Evolutionary conservation across 306 rosid genomes (phyloP).

Genomic region (Senna tora): DNA sequence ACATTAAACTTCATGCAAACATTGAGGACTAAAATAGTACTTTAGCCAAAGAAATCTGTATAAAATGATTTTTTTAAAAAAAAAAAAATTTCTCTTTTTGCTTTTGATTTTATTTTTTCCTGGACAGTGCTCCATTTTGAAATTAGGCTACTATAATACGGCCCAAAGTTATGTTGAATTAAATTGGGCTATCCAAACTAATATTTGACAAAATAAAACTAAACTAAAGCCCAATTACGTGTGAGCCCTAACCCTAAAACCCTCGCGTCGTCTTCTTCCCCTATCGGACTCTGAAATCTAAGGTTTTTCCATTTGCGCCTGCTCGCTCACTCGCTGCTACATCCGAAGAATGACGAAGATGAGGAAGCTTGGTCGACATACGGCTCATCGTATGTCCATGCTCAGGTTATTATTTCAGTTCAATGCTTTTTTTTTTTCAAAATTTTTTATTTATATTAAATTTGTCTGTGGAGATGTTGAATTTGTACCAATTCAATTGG

Average conservation of each 20-base stretch:
- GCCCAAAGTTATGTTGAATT: too few relatives aligned
- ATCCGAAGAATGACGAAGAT: slow-evolving; percentile 70
- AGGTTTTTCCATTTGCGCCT: slow-evolving; percentile 32
- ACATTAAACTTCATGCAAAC: too few relatives aligned
- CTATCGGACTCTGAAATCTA: background rate
- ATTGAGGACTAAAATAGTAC: too few relatives aligned
- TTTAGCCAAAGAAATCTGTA: too few relatives aligned
- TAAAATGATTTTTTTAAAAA: too few relatives aligned
- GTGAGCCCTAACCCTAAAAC: slow-evolving; percentile 7
- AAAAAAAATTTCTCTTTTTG: too few relatives aligned
- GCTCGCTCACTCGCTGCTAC: background rate
- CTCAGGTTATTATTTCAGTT: slow-evolving; percentile 55
- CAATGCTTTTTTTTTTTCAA: too few relatives aligned
- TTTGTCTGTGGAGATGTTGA: background rate
- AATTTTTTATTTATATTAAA: background rate
- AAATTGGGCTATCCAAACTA: background rate
- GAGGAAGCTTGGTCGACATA: slow-evolving; percentile 77
- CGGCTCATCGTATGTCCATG: slow-evolving; percentile 87
- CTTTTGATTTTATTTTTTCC: too few relatives aligned
- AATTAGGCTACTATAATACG: too few relatives aligned
- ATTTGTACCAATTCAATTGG: background rate
- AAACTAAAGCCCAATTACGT: background rate
- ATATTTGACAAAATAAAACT: too few relatives aligned
- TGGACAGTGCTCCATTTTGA: too few relatives aligned
- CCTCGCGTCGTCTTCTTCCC: background rate